Conservation (phyloP, 129 eudicot species). For the Escallonia rubra region DNA sequence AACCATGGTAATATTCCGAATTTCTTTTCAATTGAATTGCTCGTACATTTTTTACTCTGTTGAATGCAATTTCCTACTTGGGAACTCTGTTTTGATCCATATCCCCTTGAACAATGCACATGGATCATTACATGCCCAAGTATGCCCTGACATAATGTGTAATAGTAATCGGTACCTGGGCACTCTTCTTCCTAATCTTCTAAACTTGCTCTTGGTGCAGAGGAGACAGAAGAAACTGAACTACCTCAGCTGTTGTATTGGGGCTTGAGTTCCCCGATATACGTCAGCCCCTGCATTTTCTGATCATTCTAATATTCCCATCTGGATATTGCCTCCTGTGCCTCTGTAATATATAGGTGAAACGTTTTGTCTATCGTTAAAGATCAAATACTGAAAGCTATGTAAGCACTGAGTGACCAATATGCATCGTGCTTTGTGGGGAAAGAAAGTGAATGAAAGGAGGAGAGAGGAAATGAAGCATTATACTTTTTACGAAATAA, state of each 20-base stretch:
- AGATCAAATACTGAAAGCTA: too few relatives aligned
- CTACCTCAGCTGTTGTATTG: conserved; percentile 24
- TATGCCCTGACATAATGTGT: background rate
- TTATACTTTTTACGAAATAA: too few relatives aligned
- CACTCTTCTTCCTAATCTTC: background rate
- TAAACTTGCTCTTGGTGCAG: conserved; percentile 23
- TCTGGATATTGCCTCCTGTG: background rate
- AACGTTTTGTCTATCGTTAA: too few relatives aligned
- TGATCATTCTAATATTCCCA: background rate
- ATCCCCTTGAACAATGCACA: conserved; percentile 35
- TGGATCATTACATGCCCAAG: conserved; percentile 20
- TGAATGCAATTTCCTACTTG: background rate
- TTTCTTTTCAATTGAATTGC: too few relatives aligned
- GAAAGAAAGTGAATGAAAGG: too few relatives aligned
- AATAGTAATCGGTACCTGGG: background rate
- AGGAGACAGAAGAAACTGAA: conserved; percentile 17
- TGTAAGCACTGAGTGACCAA: too few relatives aligned
- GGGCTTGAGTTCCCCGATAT: conserved; percentile 10
- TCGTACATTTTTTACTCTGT: background rate
- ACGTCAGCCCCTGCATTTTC: background rate
- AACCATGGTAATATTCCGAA: background rate
- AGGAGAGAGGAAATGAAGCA: too few relatives aligned
- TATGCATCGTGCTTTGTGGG: too few relatives aligned
- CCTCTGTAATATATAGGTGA: too few relatives aligned
- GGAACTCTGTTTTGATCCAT: conserved; percentile 22